Evolutionary conservation across 225 moss, liverwort and hornwort genomes (phyloP), one percentile per base, ranked within the genome.

Genomic region (Pseudisothecium myosuroides): DNA sequence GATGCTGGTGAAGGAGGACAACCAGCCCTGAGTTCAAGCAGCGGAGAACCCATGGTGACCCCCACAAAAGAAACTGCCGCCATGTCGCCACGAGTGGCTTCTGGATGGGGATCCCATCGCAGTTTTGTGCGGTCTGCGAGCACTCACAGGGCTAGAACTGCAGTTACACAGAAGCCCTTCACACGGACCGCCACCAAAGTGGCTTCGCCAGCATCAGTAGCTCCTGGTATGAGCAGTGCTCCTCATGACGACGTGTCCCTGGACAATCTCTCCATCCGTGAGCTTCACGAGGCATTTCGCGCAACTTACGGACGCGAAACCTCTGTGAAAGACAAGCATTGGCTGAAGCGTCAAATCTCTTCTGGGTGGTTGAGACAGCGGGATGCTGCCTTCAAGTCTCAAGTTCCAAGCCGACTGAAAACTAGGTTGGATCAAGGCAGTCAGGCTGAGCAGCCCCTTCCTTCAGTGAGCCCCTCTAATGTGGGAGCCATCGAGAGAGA

Each of bases 311-410:
- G 96, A 28, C 94, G 97, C 16, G 97, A 97, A 72, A 98, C 98
- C 18, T 98, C 98, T 22, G 98, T 98, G 43, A 98, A 98, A 90
- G 98, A 98, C 93, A 98, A 98, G 88, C 98, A 96, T 64, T 98
- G 98, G 98, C 94, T 98, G 91, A 98, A 98, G 92, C 97, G 98
- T 60, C 98, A 98, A 86, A 98, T 98, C 52, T 94, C 93, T 43
- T 83, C 93, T 80, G 98, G 98, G 82, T 96, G 92, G 90, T 92
- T 88, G 89, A 95, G 95, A 71, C 94, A 94, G 80, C 93, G 91
- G 89, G 94, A 92, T 69, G 92, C 89, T 74, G 93, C 88, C 47
- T 89, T 88, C 75, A 93, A 90, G 83, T 89, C 94, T 84, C 87
- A 92, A 84, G 91, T 85, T 63, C 89, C 95, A 29, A 88, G 89